Evolutionary conservation across 2,329 filamentous ascomycete genomes (phyloP).

Genomic region (Teratosphaeria nubilosa): DNA sequence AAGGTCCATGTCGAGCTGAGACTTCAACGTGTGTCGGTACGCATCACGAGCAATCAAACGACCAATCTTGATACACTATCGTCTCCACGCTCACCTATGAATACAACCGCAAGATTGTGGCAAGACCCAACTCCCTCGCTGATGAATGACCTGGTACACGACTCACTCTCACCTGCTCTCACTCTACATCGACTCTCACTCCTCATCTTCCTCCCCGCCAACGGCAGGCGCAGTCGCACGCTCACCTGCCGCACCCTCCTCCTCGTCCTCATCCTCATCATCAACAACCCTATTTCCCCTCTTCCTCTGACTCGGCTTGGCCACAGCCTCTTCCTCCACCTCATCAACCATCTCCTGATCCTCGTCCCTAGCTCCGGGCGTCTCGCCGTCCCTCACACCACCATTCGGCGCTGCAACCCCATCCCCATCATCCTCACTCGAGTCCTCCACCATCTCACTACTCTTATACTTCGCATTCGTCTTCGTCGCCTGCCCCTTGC

Average conservation of each 20-base stretch:
- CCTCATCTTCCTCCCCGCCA: background rate
- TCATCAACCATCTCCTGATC: conserved; percentile 18
- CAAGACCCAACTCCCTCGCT: background rate
- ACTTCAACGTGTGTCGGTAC: too few relatives aligned
- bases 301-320: conserved; percentile 13
- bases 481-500: conserved; percentile 36
- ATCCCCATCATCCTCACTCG: conserved; percentile 45
- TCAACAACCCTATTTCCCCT: conserved; percentile 24
- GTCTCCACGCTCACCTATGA: background rate
- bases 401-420: conserved; percentile 15
- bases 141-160: background rate
- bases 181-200: background rate
- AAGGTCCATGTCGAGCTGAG: too few relatives aligned
- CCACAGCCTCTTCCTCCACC: conserved; percentile 19
- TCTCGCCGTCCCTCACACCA: conserved; percentile 11
- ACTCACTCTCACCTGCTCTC: background rate
- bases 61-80: background rate
- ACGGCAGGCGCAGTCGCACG: background rate
- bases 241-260: background rate
- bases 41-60: background rate
- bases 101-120: background rate
- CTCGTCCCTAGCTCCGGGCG: conserved; percentile 14
- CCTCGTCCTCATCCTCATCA: conserved; percentile 25
- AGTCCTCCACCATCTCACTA: conserved; percentile 71
- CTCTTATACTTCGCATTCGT: conserved; percentile 65